phyloP scores from a whole-genome alignment of 1,284 basidiomycete genomes.

The Psilocybe mexicana region DNA sequence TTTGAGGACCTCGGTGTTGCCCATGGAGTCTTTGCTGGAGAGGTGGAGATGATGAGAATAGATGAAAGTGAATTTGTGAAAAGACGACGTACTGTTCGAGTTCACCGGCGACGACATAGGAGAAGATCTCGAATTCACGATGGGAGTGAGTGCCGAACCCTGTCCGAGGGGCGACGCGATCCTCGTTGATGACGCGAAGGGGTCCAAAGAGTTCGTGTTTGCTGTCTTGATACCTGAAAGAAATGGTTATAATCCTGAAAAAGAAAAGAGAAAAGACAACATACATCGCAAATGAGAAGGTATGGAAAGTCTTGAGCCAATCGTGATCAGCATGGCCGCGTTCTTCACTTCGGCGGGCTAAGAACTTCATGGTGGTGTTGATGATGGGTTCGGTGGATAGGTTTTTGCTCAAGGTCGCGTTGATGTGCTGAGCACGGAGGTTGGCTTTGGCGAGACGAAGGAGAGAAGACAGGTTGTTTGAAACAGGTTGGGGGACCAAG shows the following conservation, averaged over 20 bases:
- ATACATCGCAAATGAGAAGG: constrained; percentile 79
- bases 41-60: constrained; percentile 6
- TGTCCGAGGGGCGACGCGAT: constrained; percentile 73
- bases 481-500: constrained; percentile 26
- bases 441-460: constrained; percentile 29
- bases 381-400: constrained; percentile 9
- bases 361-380: constrained; percentile 43
- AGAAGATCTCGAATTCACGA: constrained; percentile 90
- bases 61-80: not conserved
- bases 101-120: constrained; percentile 78
- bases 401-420: constrained; percentile 6
- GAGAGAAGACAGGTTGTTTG: constrained; percentile 32
- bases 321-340: constrained; percentile 83
- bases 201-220: constrained; percentile 59
- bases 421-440: constrained; percentile 20
- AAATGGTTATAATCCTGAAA: not conserved
- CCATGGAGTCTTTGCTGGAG: constrained; percentile 81
- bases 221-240: constrained; percentile 61
- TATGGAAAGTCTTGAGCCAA: constrained; percentile 92
- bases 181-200: constrained; percentile 87
- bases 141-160: constrained; percentile 91
- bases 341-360: constrained; percentile 61
- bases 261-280: constrained; percentile 26
- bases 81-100: constrained; percentile 66
- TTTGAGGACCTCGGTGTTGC: constrained; percentile 84